Evolutionary conservation across 768 basidiomycete species (phyloP).

Genomic region (Pulveroboletus sp.): DNA sequence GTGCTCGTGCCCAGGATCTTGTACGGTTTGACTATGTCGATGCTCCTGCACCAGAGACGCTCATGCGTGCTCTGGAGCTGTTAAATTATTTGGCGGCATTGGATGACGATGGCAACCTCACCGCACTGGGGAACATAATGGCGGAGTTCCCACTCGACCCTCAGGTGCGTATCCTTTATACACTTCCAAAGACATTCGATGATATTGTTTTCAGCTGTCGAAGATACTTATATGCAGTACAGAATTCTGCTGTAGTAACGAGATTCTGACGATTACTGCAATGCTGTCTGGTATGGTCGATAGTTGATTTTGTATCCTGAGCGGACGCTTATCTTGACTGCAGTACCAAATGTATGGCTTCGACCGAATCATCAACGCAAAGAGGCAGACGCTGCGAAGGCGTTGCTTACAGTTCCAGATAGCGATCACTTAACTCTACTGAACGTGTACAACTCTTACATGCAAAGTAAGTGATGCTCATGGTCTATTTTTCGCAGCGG

Average conservation of each 20-base stretch:
- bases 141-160: slow-evolving; percentile 99
- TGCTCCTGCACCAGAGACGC: slow-evolving; percentile 90
- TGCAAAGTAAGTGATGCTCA: slow-evolving; percentile 52
- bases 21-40: slow-evolving; percentile 88
- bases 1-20: slow-evolving; percentile 48
- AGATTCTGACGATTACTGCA: slow-evolving; percentile 90
- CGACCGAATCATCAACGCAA: slow-evolving; percentile 83
- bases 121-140: slow-evolving; percentile 84
- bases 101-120: slow-evolving; percentile 91
- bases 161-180: slow-evolving; percentile 49
- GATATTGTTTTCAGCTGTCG: slow-evolving; percentile 46
- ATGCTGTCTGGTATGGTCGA: slow-evolving; percentile 80
- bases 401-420: slow-evolving; percentile 81
- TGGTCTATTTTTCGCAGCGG: background rate
- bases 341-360: slow-evolving; percentile 87
- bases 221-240: slow-evolving; percentile 94
- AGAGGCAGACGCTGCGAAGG: slow-evolving; percentile 92
- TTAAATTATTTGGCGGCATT: slow-evolving; percentile 89
- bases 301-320: background rate
- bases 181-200: background rate
- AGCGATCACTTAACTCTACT: slow-evolving; percentile 95
- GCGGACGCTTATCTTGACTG: background rate
- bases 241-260: slow-evolving; percentile 94
- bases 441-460: slow-evolving; percentile 94
- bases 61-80: slow-evolving; percentile 94